Conservation (phyloP, 139 green algal genomes). For the Picochlorum sp. region DNA sequence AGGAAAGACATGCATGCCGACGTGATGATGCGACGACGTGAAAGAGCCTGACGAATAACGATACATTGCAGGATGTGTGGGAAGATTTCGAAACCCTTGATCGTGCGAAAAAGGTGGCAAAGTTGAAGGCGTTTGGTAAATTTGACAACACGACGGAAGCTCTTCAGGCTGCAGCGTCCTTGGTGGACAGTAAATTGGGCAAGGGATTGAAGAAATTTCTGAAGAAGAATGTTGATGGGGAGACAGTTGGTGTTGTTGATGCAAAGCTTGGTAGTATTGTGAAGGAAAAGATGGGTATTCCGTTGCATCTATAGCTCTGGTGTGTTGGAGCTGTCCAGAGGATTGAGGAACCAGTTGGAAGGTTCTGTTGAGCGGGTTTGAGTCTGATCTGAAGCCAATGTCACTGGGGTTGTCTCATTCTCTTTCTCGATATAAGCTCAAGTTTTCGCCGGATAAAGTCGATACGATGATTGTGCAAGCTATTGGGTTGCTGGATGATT, state of each 20-base stretch:
- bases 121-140: slow-evolving; percentile 96
- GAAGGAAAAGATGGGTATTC: slow-evolving; percentile 97
- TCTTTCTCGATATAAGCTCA: slow-evolving; percentile 98
- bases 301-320: slow-evolving; percentile 64
- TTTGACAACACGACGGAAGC: slow-evolving; percentile 98
- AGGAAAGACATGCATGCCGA: slow-evolving; percentile 2
- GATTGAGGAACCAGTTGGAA: slow-evolving; percentile 79
- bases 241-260: slow-evolving; percentile 88
- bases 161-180: slow-evolving; percentile 78
- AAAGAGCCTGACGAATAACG: neutral
- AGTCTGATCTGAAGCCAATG: slow-evolving; percentile 83
- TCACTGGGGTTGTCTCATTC: slow-evolving; percentile 90
- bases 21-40: neutral
- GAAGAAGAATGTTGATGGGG: slow-evolving; percentile 85
- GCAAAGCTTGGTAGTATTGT: slow-evolving; percentile 94
- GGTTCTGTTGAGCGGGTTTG: slow-evolving; percentile 79
- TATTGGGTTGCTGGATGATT: slow-evolving; percentile 94
- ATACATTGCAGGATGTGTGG: slow-evolving; percentile 60
- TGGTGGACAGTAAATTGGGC: slow-evolving; percentile 93
- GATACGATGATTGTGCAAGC: slow-evolving; percentile 83
- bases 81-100: slow-evolving; percentile 80
- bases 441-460: slow-evolving; percentile 99
- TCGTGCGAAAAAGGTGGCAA: slow-evolving; percentile 83
- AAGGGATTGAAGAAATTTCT: slow-evolving; percentile 99
- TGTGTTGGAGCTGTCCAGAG: slow-evolving; percentile 82